A percentile compares a stretch with the other conserved stretches of the same genome.
Evolutionary conservation across 306 rosid species (phyloP).

Genomic region (Rosa multiflora): DNA sequence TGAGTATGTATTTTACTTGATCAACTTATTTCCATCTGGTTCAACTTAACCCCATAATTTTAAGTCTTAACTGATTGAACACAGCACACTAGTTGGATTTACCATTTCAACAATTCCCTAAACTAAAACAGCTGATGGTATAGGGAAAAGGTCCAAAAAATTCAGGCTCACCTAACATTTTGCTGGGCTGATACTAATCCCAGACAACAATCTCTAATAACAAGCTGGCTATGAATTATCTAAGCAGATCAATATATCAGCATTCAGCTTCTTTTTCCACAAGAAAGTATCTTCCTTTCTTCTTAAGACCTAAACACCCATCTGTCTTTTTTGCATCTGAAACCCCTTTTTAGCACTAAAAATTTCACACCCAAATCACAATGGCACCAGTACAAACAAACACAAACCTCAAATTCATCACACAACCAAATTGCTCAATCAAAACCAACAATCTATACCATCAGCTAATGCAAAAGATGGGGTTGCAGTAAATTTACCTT

Average conservation of each 20-base stretch:
- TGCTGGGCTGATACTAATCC: neutral
- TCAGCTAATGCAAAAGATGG: neutral
- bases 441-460: neutral
- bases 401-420: neutral
- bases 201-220: no score
- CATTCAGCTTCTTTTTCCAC: neutral
- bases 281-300: neutral
- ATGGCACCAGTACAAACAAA: neutral
- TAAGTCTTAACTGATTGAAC: neutral
- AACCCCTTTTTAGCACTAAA: neutral
- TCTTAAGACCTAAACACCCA: neutral
- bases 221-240: neutral
- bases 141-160: no score
- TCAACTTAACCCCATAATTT: neutral
- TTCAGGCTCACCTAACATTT: neutral
- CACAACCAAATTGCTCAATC: neutral
- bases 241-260: neutral
- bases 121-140: neutral
- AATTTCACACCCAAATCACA: conserved; percentile 1
- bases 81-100: neutral
- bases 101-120: neutral
- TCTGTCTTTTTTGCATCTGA: neutral
- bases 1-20: neutral
- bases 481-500: conserved; percentile 13
- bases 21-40: neutral